Percentiles rank a stretch among this genome's conserved stretches.
phyloP scores from a whole-genome alignment of 306 rosid genomes.

The Vigna angularis region DNA sequence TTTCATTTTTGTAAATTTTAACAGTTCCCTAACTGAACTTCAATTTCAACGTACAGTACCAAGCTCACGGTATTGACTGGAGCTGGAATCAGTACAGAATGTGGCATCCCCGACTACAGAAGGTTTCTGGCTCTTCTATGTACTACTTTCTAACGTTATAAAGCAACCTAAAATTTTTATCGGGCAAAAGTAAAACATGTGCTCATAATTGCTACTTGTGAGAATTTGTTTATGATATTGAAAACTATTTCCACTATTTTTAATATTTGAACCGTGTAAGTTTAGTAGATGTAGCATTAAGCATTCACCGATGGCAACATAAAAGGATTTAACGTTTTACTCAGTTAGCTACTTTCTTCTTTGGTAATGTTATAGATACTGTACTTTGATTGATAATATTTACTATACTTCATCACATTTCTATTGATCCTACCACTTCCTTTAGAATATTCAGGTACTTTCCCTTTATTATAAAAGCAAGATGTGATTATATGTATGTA shows the following conservation, averaged over 20 bases:
- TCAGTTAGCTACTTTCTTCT: constrained; percentile 15
- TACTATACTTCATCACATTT: background rate
- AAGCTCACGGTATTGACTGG: constrained; percentile 82
- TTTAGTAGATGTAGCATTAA: background rate
- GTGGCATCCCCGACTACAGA: constrained; percentile 96
- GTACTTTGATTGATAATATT: constrained; percentile 5
- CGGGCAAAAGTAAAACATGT: background rate
- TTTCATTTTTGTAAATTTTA: constrained; percentile 1
- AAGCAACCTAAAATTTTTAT: constrained; percentile 26
- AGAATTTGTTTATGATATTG: constrained; percentile 3
- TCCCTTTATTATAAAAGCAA: background rate
- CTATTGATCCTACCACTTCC: background rate
- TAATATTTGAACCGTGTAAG: constrained; percentile 31
- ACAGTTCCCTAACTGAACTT: constrained; percentile 34
- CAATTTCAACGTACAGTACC: constrained; percentile 57
- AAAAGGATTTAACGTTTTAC: constrained; percentile 7
- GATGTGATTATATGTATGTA: background rate
- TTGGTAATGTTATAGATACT: background rate
- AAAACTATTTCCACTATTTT: background rate
- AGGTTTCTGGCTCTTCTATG: constrained; percentile 57
- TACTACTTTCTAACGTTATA: background rate
- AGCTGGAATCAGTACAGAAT: constrained; percentile 97
- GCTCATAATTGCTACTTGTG: background rate
- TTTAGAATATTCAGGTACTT: background rate
- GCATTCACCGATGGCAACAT: background rate